Evolutionary conservation across 106 monocot genomes (phyloP), one percentile per base, ranked within the genome.

Genomic region (Phalaenopsis equestris): DNA sequence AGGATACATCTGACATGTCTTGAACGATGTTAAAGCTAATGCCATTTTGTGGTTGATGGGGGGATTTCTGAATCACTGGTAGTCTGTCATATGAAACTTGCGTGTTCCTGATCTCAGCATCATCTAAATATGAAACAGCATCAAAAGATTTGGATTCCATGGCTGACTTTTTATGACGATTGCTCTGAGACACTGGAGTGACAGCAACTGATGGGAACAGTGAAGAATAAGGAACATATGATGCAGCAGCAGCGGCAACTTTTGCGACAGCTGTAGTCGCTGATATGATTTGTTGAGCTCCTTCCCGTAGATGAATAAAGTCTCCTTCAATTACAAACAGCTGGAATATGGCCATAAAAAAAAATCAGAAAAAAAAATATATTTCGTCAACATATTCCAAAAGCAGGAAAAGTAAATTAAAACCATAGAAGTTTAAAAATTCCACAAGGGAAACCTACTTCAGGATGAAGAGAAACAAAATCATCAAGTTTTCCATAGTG

Each of bases 291-390:
- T 92, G 86, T 72, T 98, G 94, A 75, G 98, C 98, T 72, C 98
- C 94, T 80, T 98, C 98, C 67, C 94, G 92, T 43, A 98, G 90
- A 81, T 89, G 89, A 84, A 98, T 92, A 56, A 84, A 92, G 67
- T 98, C 98, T 56, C 98, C 98, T 82, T 92, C 86, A 56, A 94
- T 89, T 46, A 94, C 89, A 89, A 98, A 98, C 56, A 98, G 79
- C 98, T 98, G 90, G 75, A 86, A 57, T n/a, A 45, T 14, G 18
- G 15, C 42, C 41, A 10, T 6, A 17, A 77, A 78, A 11, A 30
- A 30, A 30, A 30, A 30, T 30, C 30, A 30, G 30, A 30, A 30
- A 30, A 30, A 30, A 30, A 30, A 30, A 30, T 30, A 30, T 30
- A 30, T 30, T 30, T 30, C 30, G 30, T 30, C 30, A 30, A 30